Base-by-base conservation (phyloP, 768 basidiomycete genomes). In the Artomyces pyxidatus region DNA sequence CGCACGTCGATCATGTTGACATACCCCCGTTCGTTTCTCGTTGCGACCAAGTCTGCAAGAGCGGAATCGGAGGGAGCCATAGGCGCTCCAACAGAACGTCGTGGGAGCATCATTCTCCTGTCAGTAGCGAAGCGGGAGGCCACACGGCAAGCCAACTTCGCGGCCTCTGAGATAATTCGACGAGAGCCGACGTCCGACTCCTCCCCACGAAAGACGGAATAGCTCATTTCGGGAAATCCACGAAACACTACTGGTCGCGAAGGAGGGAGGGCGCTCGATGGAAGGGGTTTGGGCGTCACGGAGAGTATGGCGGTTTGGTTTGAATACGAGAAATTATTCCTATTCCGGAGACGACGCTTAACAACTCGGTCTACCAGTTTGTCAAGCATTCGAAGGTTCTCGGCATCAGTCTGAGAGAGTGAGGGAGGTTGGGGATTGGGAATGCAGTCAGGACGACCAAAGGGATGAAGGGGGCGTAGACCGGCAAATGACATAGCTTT, bases 141-240 rank as follows among this genome's bases (percentile, higher is more conserved):
- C 0, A 83, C 71, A 2, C 83, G 79, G 42, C 80, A 83, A 0
- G 89, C 91, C 16, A 83, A 59, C 59, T 91, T 86, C 84, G 93
- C 93, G 58, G 75, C 71, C 64, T 96, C 92, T 0, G 82, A 71
- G 10, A 99, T 80, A 45, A 90, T 58, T 41, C 62, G 57, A 37
- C 77, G 74, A 16, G 85, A 55, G 22, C 81, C 79, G 1, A 37
- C 29, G 16, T 69, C 69, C 3, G 46, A 3, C 14, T 56, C 54
- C 7, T 56, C 55, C 16, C 52, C 40, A 2, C 58, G 47, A 0
- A 37, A 49, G 2, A 86, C 74, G 1, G 50, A 53, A 59, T 84
- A 88, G 5, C 54, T 57, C 17, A 76, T 62, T 17, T 64, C 55
- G 8, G 72, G 87, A 64, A 77, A 83, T 21, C 74, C 87, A 52